Evolutionary conservation across 495 filamentous ascomycete genomes (phyloP).

Genomic region (Talaromyces nanjingensis): DNA sequence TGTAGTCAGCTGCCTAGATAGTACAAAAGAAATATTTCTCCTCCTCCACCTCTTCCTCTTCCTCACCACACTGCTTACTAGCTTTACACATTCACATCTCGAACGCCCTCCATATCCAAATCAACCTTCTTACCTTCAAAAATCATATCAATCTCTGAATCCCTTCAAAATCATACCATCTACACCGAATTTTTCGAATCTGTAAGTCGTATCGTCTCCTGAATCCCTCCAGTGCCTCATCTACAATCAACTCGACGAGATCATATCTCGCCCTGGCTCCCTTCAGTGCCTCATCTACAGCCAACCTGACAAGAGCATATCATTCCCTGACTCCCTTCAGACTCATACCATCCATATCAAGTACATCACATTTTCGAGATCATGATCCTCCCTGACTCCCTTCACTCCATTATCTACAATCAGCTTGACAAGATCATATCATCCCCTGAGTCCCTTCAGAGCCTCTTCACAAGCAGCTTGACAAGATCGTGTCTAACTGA

Average conservation of each 20-base stretch:
- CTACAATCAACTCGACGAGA: no score
- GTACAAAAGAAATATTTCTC: neutral
- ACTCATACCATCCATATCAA: no score
- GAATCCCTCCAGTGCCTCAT: no score
- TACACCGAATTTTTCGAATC: neutral
- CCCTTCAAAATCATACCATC: neutral
- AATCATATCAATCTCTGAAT: neutral
- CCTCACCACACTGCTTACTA: neutral
- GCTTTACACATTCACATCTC: neutral
- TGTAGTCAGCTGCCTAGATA: neutral
- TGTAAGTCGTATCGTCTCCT: neutral
- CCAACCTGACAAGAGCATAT: no score
- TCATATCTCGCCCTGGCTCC: no score
- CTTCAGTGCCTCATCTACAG: no score
- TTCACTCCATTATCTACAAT: neutral
- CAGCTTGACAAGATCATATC: neutral
- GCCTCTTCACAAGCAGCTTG: neutral
- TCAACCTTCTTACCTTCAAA: neutral
- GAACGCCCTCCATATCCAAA: neutral
- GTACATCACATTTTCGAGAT: neutral
- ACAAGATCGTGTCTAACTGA: neutral
- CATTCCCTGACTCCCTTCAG: no score
- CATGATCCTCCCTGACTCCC: neutral
- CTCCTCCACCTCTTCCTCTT: neutral
- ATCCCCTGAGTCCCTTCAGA: neutral